Evolutionary conservation across 352 stramenopile genomes (phyloP), one percentile per base, ranked within the genome.

Genomic region (Globisporangium nunn): DNA sequence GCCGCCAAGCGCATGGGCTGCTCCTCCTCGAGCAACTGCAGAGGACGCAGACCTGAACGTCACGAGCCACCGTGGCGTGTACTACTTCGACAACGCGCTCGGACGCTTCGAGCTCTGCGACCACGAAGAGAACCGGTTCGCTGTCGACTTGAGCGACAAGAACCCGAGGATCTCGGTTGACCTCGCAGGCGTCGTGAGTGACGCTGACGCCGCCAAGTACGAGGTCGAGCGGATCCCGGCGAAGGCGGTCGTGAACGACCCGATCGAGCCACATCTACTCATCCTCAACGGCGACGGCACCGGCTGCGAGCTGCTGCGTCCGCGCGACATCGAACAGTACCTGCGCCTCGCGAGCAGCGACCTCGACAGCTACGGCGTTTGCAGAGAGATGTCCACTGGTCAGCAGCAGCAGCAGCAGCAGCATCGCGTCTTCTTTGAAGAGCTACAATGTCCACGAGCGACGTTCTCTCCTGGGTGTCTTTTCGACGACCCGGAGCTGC

Each of bases 211-310:
- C 4, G 54, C 63, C 14, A 81, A 73, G 49, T 85, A 88, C 55
- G 59, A 68, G 0, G 73, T 90, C 15, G 64, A 59, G 31, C 66
- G 61, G 1, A 86, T 92, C 31, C 69, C 70, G 18, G 77, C 75
- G 6, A 67, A 68, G 59, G 74, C 80, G 29, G 74, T 88, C 10
- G 84, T 90, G 54, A 91, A 87, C 47, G 74, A 91, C 33, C 81
- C 81, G 2, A 89, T 93, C 11, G 61, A 88, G 52, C 84, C 84
- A 15, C 72, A 82, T 43, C 33, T 91, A 50, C 80, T 93, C 33
- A 45, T 91, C 45, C 62, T 93, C 15, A 69, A 86, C n/a, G 84
- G 84, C 37, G 76, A 93, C 53, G 84, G 84, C 8, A 88, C 78
- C 0, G 84, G 75, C 1, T 23, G 59, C 1, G 84, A 93, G 52